phyloP scores from a whole-genome alignment of 169 alveolate species.

The Eimeria acervulina region DNA sequence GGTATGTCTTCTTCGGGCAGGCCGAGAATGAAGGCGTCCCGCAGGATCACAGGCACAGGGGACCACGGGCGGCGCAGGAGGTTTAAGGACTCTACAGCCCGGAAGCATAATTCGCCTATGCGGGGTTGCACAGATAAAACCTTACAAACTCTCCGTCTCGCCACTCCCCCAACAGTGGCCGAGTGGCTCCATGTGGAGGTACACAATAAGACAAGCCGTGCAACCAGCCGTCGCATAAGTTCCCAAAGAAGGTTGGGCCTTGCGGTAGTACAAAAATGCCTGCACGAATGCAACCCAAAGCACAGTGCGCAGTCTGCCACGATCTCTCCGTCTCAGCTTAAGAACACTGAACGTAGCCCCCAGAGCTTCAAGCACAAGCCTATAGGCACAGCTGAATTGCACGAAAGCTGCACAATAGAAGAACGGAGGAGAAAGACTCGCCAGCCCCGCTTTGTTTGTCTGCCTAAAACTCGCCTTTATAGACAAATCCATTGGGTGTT shows the following conservation, averaged over 20 bases:
- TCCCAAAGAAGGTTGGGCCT: conserved; percentile 67
- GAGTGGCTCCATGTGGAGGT: conserved; percentile 6
- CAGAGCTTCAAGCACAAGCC: neutral
- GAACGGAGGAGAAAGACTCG: neutral
- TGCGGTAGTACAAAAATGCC: conserved; percentile 66
- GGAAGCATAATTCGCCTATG: conserved; percentile 15
- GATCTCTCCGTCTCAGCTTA: neutral
- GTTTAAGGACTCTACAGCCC: conserved; percentile 64
- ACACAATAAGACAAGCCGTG: conserved; percentile 74
- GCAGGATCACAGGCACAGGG: conserved; percentile 61
- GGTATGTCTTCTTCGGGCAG: conserved; percentile 15
- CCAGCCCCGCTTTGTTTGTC: conserved; percentile 79
- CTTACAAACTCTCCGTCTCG: conserved; percentile 64
- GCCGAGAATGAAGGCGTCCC: conserved; percentile 45
- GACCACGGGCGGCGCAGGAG: conserved; percentile 36
- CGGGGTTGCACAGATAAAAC: conserved; percentile 55
- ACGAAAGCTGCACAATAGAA: neutral
- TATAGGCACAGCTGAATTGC: neutral
- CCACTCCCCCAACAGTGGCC: conserved; percentile 71
- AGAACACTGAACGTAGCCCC: neutral
- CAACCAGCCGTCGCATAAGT: conserved; percentile 56
- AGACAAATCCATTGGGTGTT: conserved; percentile 67
- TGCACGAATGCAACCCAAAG: neutral
- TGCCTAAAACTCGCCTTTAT: conserved; percentile 64
- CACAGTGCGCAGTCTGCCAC: neutral